These are phyloP conservation scores for Kodamaea jinghongensis DNA, from an alignment of 805 yeast genomes.

Conservation along the genomic window DNA sequence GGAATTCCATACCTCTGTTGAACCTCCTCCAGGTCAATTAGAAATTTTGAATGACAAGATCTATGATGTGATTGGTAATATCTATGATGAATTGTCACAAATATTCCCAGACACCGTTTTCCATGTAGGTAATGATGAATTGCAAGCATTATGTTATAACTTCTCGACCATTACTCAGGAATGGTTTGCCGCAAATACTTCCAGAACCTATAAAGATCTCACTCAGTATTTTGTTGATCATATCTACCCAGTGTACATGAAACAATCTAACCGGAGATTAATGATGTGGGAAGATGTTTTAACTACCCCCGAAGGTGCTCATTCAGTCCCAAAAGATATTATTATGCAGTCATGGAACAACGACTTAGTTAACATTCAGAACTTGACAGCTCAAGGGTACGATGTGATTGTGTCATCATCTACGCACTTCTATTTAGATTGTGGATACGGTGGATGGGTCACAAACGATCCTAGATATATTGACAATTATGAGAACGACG, in stretches of 20 bases:
- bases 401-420: constrained; percentile 37
- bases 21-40: constrained; percentile 33
- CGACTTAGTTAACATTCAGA: constrained; percentile 19
- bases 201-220: constrained; percentile 27
- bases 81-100: constrained; percentile 30
- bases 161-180: constrained; percentile 21
- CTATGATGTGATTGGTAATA: constrained; percentile 30
- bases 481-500: constrained; percentile 19
- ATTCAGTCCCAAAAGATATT: constrained; percentile 27
- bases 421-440: constrained; percentile 36
- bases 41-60: constrained; percentile 31
- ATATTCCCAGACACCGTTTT: constrained; percentile 35
- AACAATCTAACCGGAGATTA: constrained; percentile 19
- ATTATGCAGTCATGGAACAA: constrained; percentile 37
- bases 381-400: constrained; percentile 32
- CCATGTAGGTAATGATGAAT: constrained; percentile 44
- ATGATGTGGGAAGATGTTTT: constrained; percentile 43
- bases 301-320: constrained; percentile 21
- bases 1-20: constrained; percentile 25
- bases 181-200: constrained; percentile 26
- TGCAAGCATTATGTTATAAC: constrained; percentile 33
- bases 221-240: constrained; percentile 35
- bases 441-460: constrained; percentile 39
- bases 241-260: constrained; percentile 31
- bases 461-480: constrained; percentile 34